Conservation (phyloP, 1,284 basidiomycete genomes). For the Melampsora americana region DNA sequence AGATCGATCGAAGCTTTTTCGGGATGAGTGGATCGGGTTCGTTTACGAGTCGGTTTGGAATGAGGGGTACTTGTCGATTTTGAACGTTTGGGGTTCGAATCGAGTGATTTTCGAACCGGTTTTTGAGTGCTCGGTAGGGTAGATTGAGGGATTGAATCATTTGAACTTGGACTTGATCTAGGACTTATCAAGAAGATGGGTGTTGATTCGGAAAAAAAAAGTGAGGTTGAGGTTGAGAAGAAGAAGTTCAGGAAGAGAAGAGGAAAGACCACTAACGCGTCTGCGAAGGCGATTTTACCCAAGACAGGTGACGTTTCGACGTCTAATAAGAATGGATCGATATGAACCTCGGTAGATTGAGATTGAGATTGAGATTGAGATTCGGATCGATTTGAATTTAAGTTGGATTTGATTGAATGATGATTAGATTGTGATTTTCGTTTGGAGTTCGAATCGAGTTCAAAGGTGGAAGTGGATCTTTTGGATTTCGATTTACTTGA, state of each 20-base stretch:
- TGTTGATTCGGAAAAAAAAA: too few species aligned
- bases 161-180: neutral
- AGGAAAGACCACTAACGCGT: neutral
- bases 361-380: too few species aligned
- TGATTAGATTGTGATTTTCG: neutral
- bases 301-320: neutral
- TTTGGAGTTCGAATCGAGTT: neutral
- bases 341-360: neutral
- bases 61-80: too few species aligned
- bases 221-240: too few species aligned
- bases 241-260: neutral
- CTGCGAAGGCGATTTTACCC: neutral
- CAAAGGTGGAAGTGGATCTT: conserved; percentile 1
- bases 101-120: too few species aligned
- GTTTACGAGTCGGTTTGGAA: too few species aligned
- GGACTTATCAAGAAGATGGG: neutral
- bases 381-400: neutral
- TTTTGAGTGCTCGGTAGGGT: too few species aligned
- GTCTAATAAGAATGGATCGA: neutral
- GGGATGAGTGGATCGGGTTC: too few species aligned
- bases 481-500: conserved; percentile 5
- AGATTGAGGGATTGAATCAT: too few species aligned
- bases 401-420: neutral
- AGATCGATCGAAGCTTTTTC: too few species aligned
- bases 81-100: neutral